Base-by-base conservation (phyloP, 225 moss, liverwort and hornwort species). In the Antitrichia curtipendula region DNA sequence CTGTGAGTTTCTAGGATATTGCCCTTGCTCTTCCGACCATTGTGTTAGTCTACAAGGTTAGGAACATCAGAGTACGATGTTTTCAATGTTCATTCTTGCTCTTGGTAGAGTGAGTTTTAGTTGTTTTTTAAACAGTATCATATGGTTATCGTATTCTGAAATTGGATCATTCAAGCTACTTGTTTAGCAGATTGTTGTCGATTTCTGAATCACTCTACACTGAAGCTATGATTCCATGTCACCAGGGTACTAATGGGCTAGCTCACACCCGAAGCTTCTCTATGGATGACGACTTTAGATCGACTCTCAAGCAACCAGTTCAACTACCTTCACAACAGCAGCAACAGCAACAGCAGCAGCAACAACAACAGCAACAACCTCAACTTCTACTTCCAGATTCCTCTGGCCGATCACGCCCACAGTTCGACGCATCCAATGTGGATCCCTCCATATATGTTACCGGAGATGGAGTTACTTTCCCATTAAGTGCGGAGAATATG, bases 201-300 rank as follows among this genome's bases (percentile, higher is more conserved):
- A 59, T 81, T 63, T 72, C 79, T 91, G 59, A 75, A 71, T 40
- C 75, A 83, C 41, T 88, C 32, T 65, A 57, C 45, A 73, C 82
- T 91, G 77, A 88, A 81, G 54, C 78, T 52, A 49, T 54, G 66
- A 62, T 86, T 79, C 52, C 58, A 60, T 91, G 87, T 78, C 87
- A 91, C 21, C 89, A 96, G 96, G 95, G 90, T 70, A 85, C 89
- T 45, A 95, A 94, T 89, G 94, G 93, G 81, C 72, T 95, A 29
- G 89, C 80, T 81, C 93, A 94, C 86, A 86, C 85, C 38, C 90
- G 94, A 90, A 94, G 90, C 84, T 93, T 96, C 87, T 92, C 95
- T 40, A 90, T 85, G 83, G 98, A 98, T 87, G 98, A 97, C 83
- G 98, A 97, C 59, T 92, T 93, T 80, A 95, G 95, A 86, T 88